Evolutionary conservation across 1,284 basidiomycete species (phyloP).

Genomic region (Phlebopus sp.): DNA sequence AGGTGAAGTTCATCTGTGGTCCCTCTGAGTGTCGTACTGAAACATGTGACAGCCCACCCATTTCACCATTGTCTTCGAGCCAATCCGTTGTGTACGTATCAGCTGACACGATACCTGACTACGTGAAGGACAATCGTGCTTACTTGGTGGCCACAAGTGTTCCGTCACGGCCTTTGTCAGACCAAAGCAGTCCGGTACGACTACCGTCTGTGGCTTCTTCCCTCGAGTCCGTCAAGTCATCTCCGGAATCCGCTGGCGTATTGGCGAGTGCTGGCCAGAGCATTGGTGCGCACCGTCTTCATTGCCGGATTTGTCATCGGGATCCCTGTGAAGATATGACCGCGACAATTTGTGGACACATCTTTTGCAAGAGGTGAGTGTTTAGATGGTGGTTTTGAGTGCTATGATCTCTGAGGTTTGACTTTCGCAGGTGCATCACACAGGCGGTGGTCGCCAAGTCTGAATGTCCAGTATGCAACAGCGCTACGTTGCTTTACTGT

Average conservation of each 20-base stretch:
- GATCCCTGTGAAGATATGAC: slow-evolving; percentile 47
- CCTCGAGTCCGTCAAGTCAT: neutral
- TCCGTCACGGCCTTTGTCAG: slow-evolving; percentile 22
- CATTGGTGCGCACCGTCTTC: slow-evolving; percentile 23
- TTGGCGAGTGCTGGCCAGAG: neutral
- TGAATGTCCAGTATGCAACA: slow-evolving; percentile 46
- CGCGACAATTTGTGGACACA: slow-evolving; percentile 54
- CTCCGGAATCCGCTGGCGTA: neutral
- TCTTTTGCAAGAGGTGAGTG: slow-evolving; percentile 54
- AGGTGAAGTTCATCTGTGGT: slow-evolving; percentile 12
- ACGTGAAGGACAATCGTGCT: slow-evolving; percentile 31
- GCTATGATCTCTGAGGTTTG: neutral
- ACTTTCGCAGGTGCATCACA: slow-evolving; percentile 44
- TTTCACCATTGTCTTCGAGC: slow-evolving; percentile 14
- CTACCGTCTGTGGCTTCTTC: slow-evolving; percentile 12
- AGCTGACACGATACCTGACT: slow-evolving; percentile 30
- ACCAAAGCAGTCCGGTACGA: slow-evolving; percentile 12
- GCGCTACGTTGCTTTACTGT: slow-evolving; percentile 50
- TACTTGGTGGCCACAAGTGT: slow-evolving; percentile 31
- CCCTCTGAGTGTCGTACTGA: slow-evolving; percentile 1
- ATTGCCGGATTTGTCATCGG: slow-evolving; percentile 44
- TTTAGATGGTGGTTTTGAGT: neutral
- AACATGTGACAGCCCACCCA: slow-evolving; percentile 8
- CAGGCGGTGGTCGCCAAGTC: slow-evolving; percentile 42
- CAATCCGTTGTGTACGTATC: slow-evolving; percentile 30